phyloP scores from a whole-genome alignment of 2,329 filamentous ascomycete species.

The Teratosphaeria zuluensis region DNA sequence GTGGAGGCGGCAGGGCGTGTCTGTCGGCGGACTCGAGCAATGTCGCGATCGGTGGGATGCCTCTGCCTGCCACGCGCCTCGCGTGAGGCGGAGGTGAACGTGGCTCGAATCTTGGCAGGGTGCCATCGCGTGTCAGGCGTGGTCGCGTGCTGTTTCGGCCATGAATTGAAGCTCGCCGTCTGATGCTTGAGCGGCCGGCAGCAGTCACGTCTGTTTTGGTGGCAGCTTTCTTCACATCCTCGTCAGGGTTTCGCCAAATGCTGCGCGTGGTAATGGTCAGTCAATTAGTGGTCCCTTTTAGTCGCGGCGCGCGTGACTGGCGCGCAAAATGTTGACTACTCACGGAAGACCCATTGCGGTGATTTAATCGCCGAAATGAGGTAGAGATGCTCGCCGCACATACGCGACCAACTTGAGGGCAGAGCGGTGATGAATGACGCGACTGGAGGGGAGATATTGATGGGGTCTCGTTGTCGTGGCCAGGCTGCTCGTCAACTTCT shows the following conservation, averaged over 20 bases:
- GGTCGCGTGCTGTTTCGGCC: constrained; percentile 17
- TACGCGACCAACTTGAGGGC: constrained; percentile 6
- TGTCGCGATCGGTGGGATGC: constrained; percentile 21
- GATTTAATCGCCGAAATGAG: neutral
- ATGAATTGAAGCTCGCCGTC: constrained; percentile 33
- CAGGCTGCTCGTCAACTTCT: neutral
- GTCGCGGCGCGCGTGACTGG: neutral
- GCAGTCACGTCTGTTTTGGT: constrained; percentile 45
- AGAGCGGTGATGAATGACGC: constrained; percentile 1
- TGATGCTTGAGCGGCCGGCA: constrained; percentile 47
- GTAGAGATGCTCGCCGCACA: neutral
- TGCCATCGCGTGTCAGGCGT: constrained; percentile 18
- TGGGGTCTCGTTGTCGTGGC: constrained; percentile 2
- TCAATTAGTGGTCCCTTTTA: neutral
- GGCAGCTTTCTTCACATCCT: constrained; percentile 30
- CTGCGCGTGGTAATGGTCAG: constrained; percentile 21
- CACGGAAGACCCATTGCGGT: constrained; percentile 7
- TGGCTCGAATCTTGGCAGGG: constrained; percentile 16
- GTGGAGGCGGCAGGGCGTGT: constrained; percentile 3
- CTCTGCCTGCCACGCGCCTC: constrained; percentile 9
- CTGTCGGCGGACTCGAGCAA: constrained; percentile 21
- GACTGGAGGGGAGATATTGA: constrained; percentile 7
- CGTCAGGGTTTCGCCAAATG: constrained; percentile 46
- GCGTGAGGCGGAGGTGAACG: constrained; percentile 12
- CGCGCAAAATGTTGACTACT: neutral